These are phyloP conservation scores for Nakaseomyces bracarensis DNA, from an alignment of 1,139 yeast species.

Conservation along the genomic window DNA sequence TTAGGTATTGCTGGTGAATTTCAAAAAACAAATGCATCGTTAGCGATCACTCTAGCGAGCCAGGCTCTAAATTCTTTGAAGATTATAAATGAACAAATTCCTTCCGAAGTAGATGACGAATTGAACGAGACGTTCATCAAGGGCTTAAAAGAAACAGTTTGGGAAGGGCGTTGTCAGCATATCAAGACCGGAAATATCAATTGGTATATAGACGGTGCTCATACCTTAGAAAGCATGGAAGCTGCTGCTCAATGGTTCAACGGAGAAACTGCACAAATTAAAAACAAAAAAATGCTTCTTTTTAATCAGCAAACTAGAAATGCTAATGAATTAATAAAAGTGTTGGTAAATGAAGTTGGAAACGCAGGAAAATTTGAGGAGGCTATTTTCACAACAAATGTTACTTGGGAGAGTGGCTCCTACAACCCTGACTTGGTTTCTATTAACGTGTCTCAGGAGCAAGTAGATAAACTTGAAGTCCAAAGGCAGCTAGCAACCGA, in stretches of 20 bases:
- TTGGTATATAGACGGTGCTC: slow-evolving; percentile 95
- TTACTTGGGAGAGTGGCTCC: slow-evolving; percentile 77
- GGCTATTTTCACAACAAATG: slow-evolving; percentile 82
- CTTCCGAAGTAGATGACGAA: slow-evolving; percentile 12
- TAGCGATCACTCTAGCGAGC: slow-evolving; percentile 69
- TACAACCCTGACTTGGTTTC: slow-evolving; percentile 82
- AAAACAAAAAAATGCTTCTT: slow-evolving; percentile 41
- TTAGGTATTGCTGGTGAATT: slow-evolving; percentile 85
- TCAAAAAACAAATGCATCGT: slow-evolving; percentile 77
- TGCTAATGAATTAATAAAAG: slow-evolving; percentile 54
- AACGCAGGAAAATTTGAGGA: slow-evolving; percentile 48
- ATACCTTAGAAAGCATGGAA: slow-evolving; percentile 75
- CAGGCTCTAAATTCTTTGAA: slow-evolving; percentile 52
- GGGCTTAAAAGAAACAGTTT: slow-evolving; percentile 63
- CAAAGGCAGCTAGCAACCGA: slow-evolving; percentile 65
- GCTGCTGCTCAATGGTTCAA: slow-evolving; percentile 79
- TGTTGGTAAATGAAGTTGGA: slow-evolving; percentile 41
- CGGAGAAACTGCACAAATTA: slow-evolving; percentile 28
- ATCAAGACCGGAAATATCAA: slow-evolving; percentile 44
- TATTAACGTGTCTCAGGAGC: slow-evolving; percentile 68
- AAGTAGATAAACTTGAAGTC: slow-evolving; percentile 69
- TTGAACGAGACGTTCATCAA: slow-evolving; percentile 38
- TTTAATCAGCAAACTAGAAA: slow-evolving; percentile 95
- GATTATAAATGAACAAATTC: slow-evolving; percentile 23
- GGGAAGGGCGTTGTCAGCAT: slow-evolving; percentile 95